Percentiles rank a stretch among this genome's conserved stretches.
phyloP scores from a whole-genome alignment of 2,329 filamentous ascomycete genomes.

The Ophiostoma angusticollis region DNA sequence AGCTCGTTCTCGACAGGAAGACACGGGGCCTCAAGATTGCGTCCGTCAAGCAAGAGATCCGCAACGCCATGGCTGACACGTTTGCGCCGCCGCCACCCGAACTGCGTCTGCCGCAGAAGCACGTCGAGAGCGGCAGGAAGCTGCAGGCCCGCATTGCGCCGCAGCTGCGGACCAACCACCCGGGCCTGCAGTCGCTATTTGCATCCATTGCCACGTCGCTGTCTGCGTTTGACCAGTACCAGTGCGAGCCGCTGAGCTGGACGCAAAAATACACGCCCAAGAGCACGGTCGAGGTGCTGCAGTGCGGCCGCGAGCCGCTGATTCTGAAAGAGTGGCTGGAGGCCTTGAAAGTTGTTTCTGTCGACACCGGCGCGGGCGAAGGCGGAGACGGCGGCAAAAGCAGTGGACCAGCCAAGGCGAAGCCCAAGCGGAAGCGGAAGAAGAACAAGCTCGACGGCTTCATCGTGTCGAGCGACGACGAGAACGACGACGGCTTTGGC shows the following conservation, averaged over 20 bases:
- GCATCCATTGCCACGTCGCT: slow-evolving; percentile 45
- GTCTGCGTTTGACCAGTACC: slow-evolving; percentile 68
- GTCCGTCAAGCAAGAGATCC: slow-evolving; percentile 21
- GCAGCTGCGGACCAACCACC: slow-evolving; percentile 28
- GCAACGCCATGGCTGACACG: slow-evolving; percentile 24
- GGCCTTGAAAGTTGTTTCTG: slow-evolving; percentile 60
- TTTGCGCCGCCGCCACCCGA: slow-evolving; percentile 33
- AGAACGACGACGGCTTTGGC: slow-evolving; percentile 56
- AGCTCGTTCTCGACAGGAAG: slow-evolving; percentile 29
- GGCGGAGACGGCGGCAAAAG: slow-evolving; percentile 19
- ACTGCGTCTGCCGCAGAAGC: slow-evolving; percentile 40
- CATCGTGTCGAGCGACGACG: slow-evolving; percentile 65
- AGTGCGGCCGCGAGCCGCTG: slow-evolving; percentile 54
- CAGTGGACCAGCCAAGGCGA: slow-evolving; percentile 18
- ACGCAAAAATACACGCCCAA: slow-evolving; percentile 71
- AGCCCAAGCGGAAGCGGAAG: slow-evolving; percentile 46
- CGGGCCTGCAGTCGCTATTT: slow-evolving; percentile 31
- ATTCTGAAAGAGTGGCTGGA: slow-evolving; percentile 73
- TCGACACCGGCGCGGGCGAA: slow-evolving; percentile 46
- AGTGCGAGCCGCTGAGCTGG: slow-evolving; percentile 65
- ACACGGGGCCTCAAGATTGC: slow-evolving; percentile 28
- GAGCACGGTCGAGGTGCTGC: slow-evolving; percentile 58
- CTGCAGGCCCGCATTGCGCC: slow-evolving; percentile 36
- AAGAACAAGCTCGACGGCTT: slow-evolving; percentile 70
- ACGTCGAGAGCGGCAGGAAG: slow-evolving; percentile 44